These are phyloP conservation scores for Asterophora lycoperdoides DNA, from an alignment of 768 basidiomycete genomes.

Conservation along the genomic window DNA sequence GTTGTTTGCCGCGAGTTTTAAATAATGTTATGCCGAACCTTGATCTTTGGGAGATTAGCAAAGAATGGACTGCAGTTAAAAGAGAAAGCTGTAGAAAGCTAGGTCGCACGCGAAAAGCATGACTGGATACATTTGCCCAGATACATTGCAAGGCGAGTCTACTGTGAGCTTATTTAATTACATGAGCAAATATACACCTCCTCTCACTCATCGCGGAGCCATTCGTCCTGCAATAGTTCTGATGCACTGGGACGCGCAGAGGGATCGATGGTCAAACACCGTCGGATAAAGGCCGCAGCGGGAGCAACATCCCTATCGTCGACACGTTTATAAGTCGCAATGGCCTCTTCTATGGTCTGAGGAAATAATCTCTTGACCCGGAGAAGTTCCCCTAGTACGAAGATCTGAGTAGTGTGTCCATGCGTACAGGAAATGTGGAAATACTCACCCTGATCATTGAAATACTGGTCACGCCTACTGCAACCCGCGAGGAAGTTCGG, in stretches of 20 bases:
- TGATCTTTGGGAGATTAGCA: no score
- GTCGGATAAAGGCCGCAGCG: conserved; percentile 14
- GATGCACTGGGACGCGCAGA: conserved; percentile 15
- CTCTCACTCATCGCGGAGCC: conserved; percentile 4
- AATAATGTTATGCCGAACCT: no score
- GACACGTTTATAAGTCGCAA: background rate
- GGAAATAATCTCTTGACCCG: background rate
- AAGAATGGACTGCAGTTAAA: no score
- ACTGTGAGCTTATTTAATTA: no score
- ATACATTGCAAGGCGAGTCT: no score
- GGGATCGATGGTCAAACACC: conserved; percentile 18
- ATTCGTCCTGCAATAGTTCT: conserved; percentile 15
- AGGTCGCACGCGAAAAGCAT: no score
- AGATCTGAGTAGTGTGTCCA: background rate
- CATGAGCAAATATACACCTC: no score
- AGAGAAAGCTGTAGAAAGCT: no score
- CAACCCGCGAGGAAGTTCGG: conserved; percentile 16
- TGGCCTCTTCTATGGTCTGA: background rate
- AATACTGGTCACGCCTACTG: conserved; percentile 8
- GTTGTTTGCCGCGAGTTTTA: no score
- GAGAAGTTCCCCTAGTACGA: conserved; percentile 6
- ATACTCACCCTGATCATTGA: conserved; percentile 15
- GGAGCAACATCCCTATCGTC: conserved; percentile 9
- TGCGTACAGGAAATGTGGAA: no score
- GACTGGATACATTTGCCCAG: no score